A percentile compares a stretch with the other conserved stretches of the same genome.
Conservation (phyloP, 176 grass and related monocot species). For the Musa troglodytarum region DNA sequence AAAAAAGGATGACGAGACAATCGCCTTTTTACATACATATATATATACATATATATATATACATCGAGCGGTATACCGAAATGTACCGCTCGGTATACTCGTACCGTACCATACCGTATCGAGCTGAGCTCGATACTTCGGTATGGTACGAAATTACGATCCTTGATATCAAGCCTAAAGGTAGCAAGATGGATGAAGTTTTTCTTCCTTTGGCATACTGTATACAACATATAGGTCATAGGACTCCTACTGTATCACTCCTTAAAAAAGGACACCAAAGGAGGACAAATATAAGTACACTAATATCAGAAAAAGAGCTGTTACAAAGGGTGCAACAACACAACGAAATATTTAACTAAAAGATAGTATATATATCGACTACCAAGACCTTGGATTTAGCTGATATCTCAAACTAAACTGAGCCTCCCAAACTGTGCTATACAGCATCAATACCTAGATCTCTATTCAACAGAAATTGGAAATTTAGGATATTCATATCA, state of each 20-base stretch:
- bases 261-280: background rate
- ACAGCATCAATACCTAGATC: background rate
- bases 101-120: no score
- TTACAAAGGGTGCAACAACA: background rate
- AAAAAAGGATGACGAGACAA: no score
- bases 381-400: background rate
- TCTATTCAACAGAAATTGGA: background rate
- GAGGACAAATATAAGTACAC: background rate
- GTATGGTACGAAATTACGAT: no score
- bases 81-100: no score
- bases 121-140: no score
- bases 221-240: background rate
- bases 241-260: background rate
- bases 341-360: background rate
- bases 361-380: background rate
- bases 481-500: background rate
- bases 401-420: background rate
- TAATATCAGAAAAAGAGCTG: background rate
- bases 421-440: background rate
- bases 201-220: no score
- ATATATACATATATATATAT: no score
- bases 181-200: background rate
- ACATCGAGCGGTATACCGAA: no score
- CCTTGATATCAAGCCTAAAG: background rate
- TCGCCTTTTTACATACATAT: no score